Evolutionary conservation across 2,329 filamentous ascomycete species (phyloP).

Genomic region (Sclerotinia spermophila): DNA sequence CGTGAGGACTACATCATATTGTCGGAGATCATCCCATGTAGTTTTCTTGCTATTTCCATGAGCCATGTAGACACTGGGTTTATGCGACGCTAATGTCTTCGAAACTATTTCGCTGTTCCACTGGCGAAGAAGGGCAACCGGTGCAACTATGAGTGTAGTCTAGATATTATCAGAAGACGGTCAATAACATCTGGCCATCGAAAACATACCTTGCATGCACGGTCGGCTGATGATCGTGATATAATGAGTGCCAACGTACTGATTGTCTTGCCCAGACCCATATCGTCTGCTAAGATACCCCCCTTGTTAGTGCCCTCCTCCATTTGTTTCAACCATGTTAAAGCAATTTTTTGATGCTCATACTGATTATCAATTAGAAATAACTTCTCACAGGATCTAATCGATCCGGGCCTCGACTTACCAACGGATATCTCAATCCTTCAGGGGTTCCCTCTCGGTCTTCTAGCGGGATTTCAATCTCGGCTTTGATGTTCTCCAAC

Average conservation of each 20-base stretch:
- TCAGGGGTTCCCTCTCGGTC: slow-evolving; percentile 66
- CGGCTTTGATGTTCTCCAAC: slow-evolving; percentile 69
- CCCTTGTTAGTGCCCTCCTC: slow-evolving; percentile 70
- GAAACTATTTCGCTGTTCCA: slow-evolving; percentile 77
- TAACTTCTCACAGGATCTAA: background rate
- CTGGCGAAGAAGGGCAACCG: slow-evolving; percentile 75
- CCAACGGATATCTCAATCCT: slow-evolving; percentile 61
- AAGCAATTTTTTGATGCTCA: slow-evolving; percentile 74
- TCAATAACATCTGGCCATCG: background rate
- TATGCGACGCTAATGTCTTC: slow-evolving; percentile 59
- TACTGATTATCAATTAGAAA: slow-evolving; percentile 44
- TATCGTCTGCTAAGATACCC: slow-evolving; percentile 74
- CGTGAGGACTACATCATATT: slow-evolving; percentile 72
- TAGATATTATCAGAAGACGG: slow-evolving; percentile 36
- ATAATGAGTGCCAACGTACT: slow-evolving; percentile 69
- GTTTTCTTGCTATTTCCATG: slow-evolving; percentile 58
- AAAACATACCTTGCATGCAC: slow-evolving; percentile 35
- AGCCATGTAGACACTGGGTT: slow-evolving; percentile 63
- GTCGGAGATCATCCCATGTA: slow-evolving; percentile 58
- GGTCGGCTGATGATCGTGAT: slow-evolving; percentile 53
- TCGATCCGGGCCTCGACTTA: slow-evolving; percentile 16
- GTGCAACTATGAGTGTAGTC: slow-evolving; percentile 80
- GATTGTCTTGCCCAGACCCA: slow-evolving; percentile 83
- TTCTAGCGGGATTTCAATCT: slow-evolving; percentile 59
- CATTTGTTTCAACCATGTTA: slow-evolving; percentile 73